These are phyloP conservation scores for Camellia lanceoleosa DNA, from an alignment of 148 eudicot genomes.

Conservation along the genomic window DNA sequence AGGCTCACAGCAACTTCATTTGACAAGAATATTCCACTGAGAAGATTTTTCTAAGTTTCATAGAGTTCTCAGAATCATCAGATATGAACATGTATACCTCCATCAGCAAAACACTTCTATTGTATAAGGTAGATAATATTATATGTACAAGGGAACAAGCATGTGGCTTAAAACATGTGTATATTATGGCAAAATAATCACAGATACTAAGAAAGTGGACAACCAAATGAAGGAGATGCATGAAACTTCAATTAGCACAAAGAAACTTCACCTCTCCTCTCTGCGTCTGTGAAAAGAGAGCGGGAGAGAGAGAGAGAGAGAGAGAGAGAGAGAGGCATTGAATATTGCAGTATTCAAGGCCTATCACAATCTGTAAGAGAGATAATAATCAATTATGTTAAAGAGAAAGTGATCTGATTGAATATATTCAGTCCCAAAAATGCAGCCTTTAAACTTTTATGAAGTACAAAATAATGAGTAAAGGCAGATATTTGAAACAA, in stretches of 20 bases:
- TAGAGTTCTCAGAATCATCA: neutral
- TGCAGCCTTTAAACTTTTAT: neutral
- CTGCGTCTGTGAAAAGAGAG: neutral
- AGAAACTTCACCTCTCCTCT: neutral
- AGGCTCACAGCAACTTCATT: neutral
- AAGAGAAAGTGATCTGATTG: neutral
- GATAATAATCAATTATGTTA: neutral
- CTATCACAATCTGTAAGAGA: neutral
- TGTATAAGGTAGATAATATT: neutral
- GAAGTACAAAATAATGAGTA: neutral
- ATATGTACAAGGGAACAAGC: neutral
- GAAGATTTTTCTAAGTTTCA: neutral
- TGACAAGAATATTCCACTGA: no score
- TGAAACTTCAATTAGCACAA: neutral
- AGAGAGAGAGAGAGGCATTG: neutral
- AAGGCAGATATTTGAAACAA: neutral
- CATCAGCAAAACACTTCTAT: neutral
- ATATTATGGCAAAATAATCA: no score
- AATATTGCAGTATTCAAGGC: neutral
- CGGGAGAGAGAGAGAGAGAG: no score
- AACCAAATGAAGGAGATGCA: no score
- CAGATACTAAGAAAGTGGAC: no score
- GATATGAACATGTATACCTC: neutral
- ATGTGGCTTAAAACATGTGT: neutral
- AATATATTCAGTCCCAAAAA: neutral